Base-by-base conservation (phyloP, 2,329 filamentous ascomycete genomes). In the Myotisia sp. region DNA sequence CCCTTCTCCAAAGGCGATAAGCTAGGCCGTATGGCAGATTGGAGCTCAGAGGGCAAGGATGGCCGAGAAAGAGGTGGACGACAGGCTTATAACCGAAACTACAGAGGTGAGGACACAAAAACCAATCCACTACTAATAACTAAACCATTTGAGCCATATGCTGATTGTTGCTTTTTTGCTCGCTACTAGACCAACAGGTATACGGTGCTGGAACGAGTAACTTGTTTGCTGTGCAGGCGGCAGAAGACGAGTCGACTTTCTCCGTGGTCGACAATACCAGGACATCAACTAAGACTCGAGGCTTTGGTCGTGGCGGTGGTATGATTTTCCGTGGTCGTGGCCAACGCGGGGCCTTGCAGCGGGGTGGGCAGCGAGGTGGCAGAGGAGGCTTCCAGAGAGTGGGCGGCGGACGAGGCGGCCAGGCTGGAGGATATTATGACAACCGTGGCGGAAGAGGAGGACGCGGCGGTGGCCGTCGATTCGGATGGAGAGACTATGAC, bases 1-100 rank as follows among this genome's bases (percentile, higher is more conserved):
- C 90, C 90, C 41, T 98, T 90, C 69, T 94, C 86, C 47, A 98
- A 98, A 65, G 85, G 84, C 57, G 90, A 98, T 68, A 95, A 94
- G 71, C 70, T 98, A 40, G 90, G 90, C 54, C 86, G 90, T 59
- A 95, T 98, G 86, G 90, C 90, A 41, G 90, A 98, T 68, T 98
- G 90, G 90, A 92, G 86, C 12, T 55, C 76, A 30, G 90, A 94
- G 55, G 76, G 81, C 58, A 94, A 94, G 64, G 72, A 75, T 47
- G 53, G 56, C 10, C 55, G 67, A 36, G 83, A 90, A 47, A 68
- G 85, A 52, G 79, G 80, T 47, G 82, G 84, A 42, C 70, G 87
- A 55, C 76, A 81, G 59, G 82, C 90, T 55, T 95, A 92, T 62
- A 85, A 87, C 61, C 73, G 87, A 48, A 90, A 86, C 61, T 94